phyloP scores from a whole-genome alignment of 1,284 basidiomycete genomes.

The Chiua sp. region DNA sequence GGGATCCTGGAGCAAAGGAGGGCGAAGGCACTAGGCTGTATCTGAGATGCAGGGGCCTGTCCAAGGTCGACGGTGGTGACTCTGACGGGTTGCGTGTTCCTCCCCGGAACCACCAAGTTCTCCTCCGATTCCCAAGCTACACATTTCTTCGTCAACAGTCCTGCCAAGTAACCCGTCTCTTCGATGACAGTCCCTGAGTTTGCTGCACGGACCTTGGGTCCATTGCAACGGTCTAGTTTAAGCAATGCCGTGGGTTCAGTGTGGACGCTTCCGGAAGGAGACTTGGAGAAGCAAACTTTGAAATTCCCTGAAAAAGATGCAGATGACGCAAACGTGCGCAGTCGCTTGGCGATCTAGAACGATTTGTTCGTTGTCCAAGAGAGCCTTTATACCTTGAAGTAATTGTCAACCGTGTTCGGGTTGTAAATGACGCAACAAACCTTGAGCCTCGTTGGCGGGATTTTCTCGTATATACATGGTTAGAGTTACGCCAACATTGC shows the following conservation, averaged over 20 bases:
- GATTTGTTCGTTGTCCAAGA: too few relatives aligned
- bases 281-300: too few relatives aligned
- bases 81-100: conserved; percentile 15
- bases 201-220: conserved; percentile 27
- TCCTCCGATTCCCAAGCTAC: conserved; percentile 11
- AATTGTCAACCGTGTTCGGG: too few relatives aligned
- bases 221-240: conserved; percentile 16
- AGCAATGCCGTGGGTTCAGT: conserved; percentile 23
- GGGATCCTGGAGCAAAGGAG: conserved; percentile 17
- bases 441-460: too few relatives aligned
- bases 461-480: too few relatives aligned
- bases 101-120: conserved; percentile 10
- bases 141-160: conserved; percentile 25
- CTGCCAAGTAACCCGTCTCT: conserved; percentile 20
- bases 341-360: conserved; percentile 27
- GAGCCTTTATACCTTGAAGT: too few relatives aligned
- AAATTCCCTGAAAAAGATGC: too few relatives aligned
- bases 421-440: too few relatives aligned
- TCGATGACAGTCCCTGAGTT: conserved; percentile 29
- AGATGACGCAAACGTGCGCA: conserved; percentile 23
- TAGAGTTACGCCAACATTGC: too few relatives aligned
- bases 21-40: conserved; percentile 7
- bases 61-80: conserved; percentile 28
- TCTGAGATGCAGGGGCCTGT: conserved; percentile 10
- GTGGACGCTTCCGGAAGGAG: too few relatives aligned